These are phyloP conservation scores for Tulasnella sp. DNA, from an alignment of 768 basidiomycete genomes.

Conservation along the genomic window DNA sequence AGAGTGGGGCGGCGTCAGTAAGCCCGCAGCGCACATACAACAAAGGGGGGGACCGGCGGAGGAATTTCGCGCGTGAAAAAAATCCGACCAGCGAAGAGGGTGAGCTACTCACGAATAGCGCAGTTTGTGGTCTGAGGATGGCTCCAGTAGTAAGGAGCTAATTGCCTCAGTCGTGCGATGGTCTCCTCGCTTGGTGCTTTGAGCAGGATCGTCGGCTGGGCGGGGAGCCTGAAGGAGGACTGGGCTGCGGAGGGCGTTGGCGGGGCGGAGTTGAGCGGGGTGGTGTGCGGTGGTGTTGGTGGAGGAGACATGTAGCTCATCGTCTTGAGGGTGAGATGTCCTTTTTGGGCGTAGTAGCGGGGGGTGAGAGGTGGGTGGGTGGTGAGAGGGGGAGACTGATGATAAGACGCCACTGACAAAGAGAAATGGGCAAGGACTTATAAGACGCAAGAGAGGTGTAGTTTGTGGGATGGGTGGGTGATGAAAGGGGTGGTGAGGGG, in stretches of 20 bases:
- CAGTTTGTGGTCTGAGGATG: conserved; percentile 74
- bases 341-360: too few species aligned
- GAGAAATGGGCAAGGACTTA: background rate
- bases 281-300: conserved; percentile 14
- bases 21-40: background rate
- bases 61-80: background rate
- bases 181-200: conserved; percentile 70
- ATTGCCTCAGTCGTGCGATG: conserved; percentile 59
- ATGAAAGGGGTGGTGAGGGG: background rate
- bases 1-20: background rate
- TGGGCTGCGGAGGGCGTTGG: background rate
- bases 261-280: background rate
- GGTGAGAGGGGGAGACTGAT: background rate
- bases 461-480: background rate
- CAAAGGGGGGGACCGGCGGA: background rate
- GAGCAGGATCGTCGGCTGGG: conserved; percentile 21
- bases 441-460: too few species aligned
- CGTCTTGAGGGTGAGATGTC: background rate
- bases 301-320: conserved; percentile 24
- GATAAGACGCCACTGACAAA: background rate
- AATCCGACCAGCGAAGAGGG: background rate
- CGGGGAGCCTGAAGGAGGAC: conserved; percentile 9
- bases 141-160: conserved; percentile 67
- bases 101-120: conserved; percentile 63
- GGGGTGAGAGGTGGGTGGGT: too few species aligned